Percentiles rank a stretch among this genome's conserved stretches.
These are phyloP conservation scores for Neospora caninum DNA, from an alignment of 169 alveolate species.

Conservation along the genomic window DNA sequence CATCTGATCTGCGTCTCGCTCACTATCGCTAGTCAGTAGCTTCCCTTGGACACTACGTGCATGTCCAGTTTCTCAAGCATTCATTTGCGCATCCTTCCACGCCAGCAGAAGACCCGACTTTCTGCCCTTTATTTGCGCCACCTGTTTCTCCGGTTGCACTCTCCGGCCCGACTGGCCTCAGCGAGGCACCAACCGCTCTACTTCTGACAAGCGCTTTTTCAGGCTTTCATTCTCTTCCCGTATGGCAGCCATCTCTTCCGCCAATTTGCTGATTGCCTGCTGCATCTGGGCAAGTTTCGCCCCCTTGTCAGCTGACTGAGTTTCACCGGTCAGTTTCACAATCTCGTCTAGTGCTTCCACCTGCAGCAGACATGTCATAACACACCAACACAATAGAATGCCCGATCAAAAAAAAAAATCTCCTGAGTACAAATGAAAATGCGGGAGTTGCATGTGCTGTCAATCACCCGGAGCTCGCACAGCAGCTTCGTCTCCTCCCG, in stretches of 20 bases:
- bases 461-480: no score
- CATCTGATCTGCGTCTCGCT: no score
- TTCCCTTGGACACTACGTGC: no score
- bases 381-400: not conserved
- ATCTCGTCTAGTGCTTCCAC: constrained; percentile 26
- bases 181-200: not conserved
- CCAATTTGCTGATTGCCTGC: not conserved
- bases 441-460: no score
- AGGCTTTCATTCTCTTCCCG: constrained; percentile 13
- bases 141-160: not conserved
- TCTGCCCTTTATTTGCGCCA: not conserved
- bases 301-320: not conserved
- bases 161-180: not conserved
- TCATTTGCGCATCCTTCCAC: no score
- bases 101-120: no score
- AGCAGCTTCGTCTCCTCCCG: no score
- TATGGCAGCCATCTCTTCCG: not conserved
- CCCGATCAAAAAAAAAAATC: not conserved
- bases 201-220: not conserved
- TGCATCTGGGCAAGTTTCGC: not conserved
- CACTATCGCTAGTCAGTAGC: no score
- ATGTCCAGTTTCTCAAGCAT: no score
- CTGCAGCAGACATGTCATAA: not conserved
- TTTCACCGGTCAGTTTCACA: not conserved
- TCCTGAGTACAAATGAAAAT: no score